phyloP scores from a whole-genome alignment of 768 basidiomycete species.

The Auriscalpium orientale region DNA sequence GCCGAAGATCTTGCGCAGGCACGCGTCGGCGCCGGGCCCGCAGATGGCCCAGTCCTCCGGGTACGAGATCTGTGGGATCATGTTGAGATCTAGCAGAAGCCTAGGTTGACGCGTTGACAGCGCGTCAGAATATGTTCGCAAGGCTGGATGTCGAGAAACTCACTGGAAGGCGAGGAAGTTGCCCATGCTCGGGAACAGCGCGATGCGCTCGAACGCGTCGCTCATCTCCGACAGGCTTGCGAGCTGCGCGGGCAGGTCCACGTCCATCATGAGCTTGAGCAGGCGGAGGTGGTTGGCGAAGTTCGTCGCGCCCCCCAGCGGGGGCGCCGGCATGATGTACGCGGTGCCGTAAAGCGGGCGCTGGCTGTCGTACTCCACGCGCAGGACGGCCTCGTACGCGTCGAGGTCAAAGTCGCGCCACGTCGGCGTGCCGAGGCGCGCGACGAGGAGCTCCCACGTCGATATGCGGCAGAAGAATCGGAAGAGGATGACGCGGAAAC shows the following conservation, averaged over 20 bases:
- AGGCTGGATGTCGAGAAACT: not conserved
- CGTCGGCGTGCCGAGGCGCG: conserved; percentile 47
- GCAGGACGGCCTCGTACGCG: conserved; percentile 48
- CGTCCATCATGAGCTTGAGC: conserved; percentile 39
- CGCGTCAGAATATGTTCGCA: not conserved
- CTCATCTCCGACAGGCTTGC: conserved; percentile 43
- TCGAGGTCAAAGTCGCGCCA: conserved; percentile 51
- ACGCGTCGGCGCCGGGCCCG: conserved; percentile 59
- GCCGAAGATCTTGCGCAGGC: conserved; percentile 64
- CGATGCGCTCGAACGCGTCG: conserved; percentile 50
- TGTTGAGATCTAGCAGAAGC: conserved; percentile 30
- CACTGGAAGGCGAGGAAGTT: conserved; percentile 65
- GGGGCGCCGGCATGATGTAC: conserved; percentile 66
- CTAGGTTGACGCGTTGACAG: conserved; percentile 12
- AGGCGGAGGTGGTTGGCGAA: conserved; percentile 60
- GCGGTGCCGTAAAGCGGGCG: conserved; percentile 57
- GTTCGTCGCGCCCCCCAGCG: conserved; percentile 34
- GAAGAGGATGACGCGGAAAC: conserved; percentile 68
- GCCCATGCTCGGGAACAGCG: conserved; percentile 66
- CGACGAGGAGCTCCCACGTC: conserved; percentile 59
- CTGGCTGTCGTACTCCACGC: conserved; percentile 28
- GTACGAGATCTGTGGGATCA: conserved; percentile 42
- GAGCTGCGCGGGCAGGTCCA: conserved; percentile 42
- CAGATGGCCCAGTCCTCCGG: conserved; percentile 59
- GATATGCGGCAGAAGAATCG: conserved; percentile 63